phyloP scores from a whole-genome alignment of 2,329 filamentous ascomycete species.

The Phaeophleospora eucalypticola region DNA sequence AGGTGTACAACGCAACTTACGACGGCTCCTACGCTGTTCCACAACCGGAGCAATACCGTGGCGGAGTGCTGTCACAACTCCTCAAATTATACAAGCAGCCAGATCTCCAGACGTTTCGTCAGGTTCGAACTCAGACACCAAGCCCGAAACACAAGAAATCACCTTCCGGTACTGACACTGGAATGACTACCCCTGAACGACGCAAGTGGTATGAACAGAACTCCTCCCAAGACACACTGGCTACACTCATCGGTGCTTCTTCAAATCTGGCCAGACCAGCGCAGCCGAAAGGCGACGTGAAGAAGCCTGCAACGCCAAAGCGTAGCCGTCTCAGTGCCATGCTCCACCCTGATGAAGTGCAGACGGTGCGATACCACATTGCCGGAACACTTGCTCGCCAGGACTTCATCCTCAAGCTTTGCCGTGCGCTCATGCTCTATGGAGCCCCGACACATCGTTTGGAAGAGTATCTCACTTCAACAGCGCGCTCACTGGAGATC shows the following conservation, averaged over 20 bases:
- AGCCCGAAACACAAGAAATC: constrained; percentile 10
- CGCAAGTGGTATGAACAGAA: constrained; percentile 30
- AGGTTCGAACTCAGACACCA: constrained; percentile 14
- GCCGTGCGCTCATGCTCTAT: constrained; percentile 80
- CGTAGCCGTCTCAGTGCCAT: constrained; percentile 36
- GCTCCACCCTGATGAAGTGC: constrained; percentile 52
- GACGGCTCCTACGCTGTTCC: constrained; percentile 54
- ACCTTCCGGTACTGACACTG: constrained; percentile 27
- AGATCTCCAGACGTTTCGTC: constrained; percentile 10
- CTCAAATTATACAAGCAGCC: constrained; percentile 61
- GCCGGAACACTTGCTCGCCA: constrained; percentile 72
- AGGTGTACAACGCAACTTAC: constrained; percentile 10
- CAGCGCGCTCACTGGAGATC: constrained; percentile 77
- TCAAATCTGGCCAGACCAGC: constrained; percentile 40
- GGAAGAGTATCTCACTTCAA: constrained; percentile 89
- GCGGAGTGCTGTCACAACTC: constrained; percentile 68
- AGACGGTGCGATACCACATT: constrained; percentile 55
- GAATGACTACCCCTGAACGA: constrained; percentile 31
- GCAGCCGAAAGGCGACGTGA: constrained; percentile 31
- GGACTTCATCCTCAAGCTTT: constrained; percentile 78
- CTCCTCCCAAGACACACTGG: constrained; percentile 40
- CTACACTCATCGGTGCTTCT: constrained; percentile 43
- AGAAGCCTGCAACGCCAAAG: constrained; percentile 31
- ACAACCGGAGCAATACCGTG: constrained; percentile 63
- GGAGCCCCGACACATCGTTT: constrained; percentile 87